phyloP scores from a whole-genome alignment of 1,139 yeast genomes.

The Suzukiozyma palmioleophila region DNA sequence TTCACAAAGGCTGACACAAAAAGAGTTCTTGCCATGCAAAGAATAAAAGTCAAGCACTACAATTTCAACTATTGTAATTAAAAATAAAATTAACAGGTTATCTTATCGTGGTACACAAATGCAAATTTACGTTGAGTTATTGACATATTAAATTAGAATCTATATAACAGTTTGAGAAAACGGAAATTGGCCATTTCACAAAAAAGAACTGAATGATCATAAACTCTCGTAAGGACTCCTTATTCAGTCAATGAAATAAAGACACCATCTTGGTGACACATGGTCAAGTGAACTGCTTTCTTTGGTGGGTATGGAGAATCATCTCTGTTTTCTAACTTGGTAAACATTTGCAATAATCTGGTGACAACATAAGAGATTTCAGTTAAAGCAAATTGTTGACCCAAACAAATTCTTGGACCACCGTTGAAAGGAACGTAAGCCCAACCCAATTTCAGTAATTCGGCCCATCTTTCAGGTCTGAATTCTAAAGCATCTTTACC shows the following conservation, averaged over 20 bases:
- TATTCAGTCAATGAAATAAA: conserved; percentile 2
- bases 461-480: conserved; percentile 50
- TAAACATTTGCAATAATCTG: conserved; percentile 40
- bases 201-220: neutral
- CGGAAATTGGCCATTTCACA: neutral
- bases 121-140: too few relatives aligned
- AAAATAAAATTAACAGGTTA: too few relatives aligned
- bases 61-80: too few relatives aligned
- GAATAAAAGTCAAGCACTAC: too few relatives aligned
- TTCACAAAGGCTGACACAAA: too few relatives aligned
- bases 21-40: too few relatives aligned
- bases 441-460: conserved; percentile 42
- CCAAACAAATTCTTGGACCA: conserved; percentile 59
- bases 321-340: conserved; percentile 25
- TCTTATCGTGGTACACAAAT: too few relatives aligned
- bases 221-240: neutral
- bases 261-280: conserved; percentile 29
- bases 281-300: conserved; percentile 31
- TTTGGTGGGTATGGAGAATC: conserved; percentile 25
- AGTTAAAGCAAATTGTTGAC: conserved; percentile 58
- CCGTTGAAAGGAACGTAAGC: conserved; percentile 57
- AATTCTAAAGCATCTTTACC: conserved; percentile 46
- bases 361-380: conserved; percentile 49
- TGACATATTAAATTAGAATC: too few relatives aligned
- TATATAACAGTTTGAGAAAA: too few relatives aligned